Evolutionary conservation across 306 rosid species (phyloP).

Genomic region (Biancaea sappan): DNA sequence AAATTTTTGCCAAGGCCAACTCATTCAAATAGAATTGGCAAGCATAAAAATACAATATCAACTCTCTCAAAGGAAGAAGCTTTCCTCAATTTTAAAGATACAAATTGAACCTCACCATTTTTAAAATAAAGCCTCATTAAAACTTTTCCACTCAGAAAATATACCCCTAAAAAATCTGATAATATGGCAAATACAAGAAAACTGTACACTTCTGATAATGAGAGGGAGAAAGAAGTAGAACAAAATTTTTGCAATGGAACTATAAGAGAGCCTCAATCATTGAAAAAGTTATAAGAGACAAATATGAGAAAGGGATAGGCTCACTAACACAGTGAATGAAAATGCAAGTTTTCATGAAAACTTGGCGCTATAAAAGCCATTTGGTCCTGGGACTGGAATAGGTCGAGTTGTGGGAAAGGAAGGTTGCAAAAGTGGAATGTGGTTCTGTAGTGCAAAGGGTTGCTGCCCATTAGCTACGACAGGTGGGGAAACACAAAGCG

Average conservation of each 20-base stretch:
- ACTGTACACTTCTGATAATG: constrained; percentile 39
- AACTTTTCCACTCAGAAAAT: constrained; percentile 27
- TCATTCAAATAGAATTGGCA: constrained; percentile 24
- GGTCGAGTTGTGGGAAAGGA: constrained; percentile 53
- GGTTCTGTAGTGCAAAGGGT: constrained; percentile 61
- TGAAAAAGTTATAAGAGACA: neutral
- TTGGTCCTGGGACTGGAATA: constrained; percentile 59
- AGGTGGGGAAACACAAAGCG: constrained; percentile 58
- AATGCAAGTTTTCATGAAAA: constrained; percentile 36
- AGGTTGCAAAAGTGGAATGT: constrained; percentile 63
- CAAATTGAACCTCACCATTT: constrained; percentile 29
- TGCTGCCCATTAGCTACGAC: constrained; percentile 58
- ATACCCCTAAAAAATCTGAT: constrained; percentile 27
- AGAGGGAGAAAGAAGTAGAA: constrained; percentile 6
- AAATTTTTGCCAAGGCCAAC: neutral
- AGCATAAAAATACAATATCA: constrained; percentile 23
- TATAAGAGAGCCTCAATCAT: neutral
- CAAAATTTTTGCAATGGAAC: constrained; percentile 37
- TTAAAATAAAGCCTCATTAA: constrained; percentile 16
- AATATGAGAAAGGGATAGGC: constrained; percentile 9
- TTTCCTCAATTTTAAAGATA: constrained; percentile 13
- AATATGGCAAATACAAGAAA: constrained; percentile 19
- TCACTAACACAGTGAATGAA: constrained; percentile 21
- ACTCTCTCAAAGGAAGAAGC: constrained; percentile 20
- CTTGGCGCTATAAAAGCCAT: constrained; percentile 49